A percentile compares a stretch with the other conserved stretches of the same genome.
These are phyloP conservation scores for Agaricus sinodeliciosus DNA, from an alignment of 768 basidiomycete species.

Conservation along the genomic window DNA sequence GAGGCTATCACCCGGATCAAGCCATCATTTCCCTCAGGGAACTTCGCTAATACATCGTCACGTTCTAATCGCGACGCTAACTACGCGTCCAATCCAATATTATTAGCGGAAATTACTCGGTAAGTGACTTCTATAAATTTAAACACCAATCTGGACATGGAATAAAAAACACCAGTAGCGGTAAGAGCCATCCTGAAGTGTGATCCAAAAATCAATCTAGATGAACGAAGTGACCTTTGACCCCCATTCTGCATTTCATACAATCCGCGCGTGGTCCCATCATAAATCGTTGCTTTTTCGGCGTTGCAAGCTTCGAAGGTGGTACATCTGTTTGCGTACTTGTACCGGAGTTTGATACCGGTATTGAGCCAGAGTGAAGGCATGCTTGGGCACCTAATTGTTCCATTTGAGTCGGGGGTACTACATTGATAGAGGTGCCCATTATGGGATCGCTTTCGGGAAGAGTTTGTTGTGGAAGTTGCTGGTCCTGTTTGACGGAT, in stretches of 20 bases:
- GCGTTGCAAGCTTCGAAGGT: conserved; percentile 10
- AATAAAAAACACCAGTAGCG: background rate
- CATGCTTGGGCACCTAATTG: background rate
- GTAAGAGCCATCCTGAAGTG: background rate
- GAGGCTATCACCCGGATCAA: background rate
- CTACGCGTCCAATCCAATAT: too few relatives aligned
- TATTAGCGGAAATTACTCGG: too few relatives aligned
- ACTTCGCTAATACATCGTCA: too few relatives aligned
- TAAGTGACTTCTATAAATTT: too few relatives aligned
- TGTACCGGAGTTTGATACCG: background rate
- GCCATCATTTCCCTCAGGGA: background rate
- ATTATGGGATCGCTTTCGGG: background rate
- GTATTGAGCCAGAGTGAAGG: background rate
- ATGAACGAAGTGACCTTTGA: conserved; percentile 72
- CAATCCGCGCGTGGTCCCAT: conserved; percentile 72
- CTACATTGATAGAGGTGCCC: conserved; percentile 8
- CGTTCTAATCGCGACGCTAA: too few relatives aligned
- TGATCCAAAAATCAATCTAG: conserved; percentile 31
- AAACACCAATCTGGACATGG: background rate
- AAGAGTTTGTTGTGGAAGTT: background rate
- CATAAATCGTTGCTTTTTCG: conserved; percentile 43
- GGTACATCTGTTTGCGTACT: background rate
- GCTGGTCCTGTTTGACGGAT: conserved; percentile 18
- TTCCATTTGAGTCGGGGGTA: conserved; percentile 8
- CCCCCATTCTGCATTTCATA: conserved; percentile 54